Base-by-base conservation (phyloP, 768 basidiomycete species). In the Lanmaoa pseudosensibilis region DNA sequence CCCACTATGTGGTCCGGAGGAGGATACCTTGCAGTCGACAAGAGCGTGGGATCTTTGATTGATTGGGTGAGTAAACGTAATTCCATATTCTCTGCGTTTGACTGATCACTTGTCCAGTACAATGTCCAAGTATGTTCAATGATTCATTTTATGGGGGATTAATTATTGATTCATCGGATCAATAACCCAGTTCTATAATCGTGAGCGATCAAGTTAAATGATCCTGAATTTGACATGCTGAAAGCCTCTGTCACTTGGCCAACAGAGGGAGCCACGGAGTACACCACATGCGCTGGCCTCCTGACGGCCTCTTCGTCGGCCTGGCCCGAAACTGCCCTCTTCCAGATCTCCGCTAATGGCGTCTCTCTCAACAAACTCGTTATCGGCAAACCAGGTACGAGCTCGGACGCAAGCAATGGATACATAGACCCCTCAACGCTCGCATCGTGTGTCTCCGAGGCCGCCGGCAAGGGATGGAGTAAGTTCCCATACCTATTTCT, bases 401-500 rank as follows among this genome's bases (percentile, higher is more conserved):
- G 67, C 1, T 64, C 63, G 4, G 78, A 79, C 27, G 80, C 82
- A 1, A 74, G 49, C 47, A 81, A 75, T 34, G 79, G 86, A 8
- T 90, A 80, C 71, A 84, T 92, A 61, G 74, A 72, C 34, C 76
- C 86, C 2, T 69, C 77, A 2, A 80, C 79, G 16, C 75, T 92
- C 19, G 80, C 84, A 0, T 68, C 70, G 3, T 92, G 90, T 65
- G 73, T 90, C 32, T 62, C 76, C 18, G 74, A 84, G 68, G 90
- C 86, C 0, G 80, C 83, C 60, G 64, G 60, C n/a, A 55, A 78
- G 55, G 88, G 87, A 30, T 91, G 89, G 89, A 80, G 85, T 85
- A 57, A 72, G 86, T 74, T 27, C 9, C 16, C 40, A 5, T 27
- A 25, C 25, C 15, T 44, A 23, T 23, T 23, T 54, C 32, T 37